Base-by-base conservation (phyloP, 1,284 basidiomycete species). In the Sporisorium reilianum region DNA sequence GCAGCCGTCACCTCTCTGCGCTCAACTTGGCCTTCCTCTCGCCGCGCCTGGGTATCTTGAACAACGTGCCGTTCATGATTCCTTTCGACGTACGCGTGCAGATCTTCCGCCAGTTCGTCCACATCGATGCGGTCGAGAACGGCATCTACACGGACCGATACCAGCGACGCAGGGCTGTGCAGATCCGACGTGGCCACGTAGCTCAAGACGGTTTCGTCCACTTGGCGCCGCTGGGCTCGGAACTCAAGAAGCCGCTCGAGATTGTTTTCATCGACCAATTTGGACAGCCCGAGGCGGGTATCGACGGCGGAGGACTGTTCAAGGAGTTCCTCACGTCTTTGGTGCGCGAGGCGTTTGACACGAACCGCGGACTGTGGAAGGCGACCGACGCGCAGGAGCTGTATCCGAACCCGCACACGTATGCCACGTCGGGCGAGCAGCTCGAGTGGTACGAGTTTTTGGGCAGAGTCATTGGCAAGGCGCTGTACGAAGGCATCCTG, bases 221-320 rank as follows among this genome's bases (percentile, higher is more conserved):
- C 57, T 88, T 99, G 25, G 89, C 88, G 23, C 84, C 85, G 0
- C 83, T 88, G 3, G 93, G 93, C 1, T 87, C 89, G 3, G 89
- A 91, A 74, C 85, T 98, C 80, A 95, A 95, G 86, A 88, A 88
- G 32, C 89, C 90, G 10, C 88, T 99, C 23, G 89, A 92, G 81
- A 98, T 99, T 80, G 89, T 89, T 11, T 99, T 99, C 83, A 88
- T 97, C 32, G 94, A 98, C 86, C 90, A 94, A 86, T 96, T 90
- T 72, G 94, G 93, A 11, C 87, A 91, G 64, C 89, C 89, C 75
- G 94, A 95, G 90, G 91, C 91, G 30, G 94, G 94, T 0, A 95
- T 96, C 34, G 95, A 99, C 79, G 96, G 96, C 1, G 95, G 97
- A 3, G 96, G 97, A 0, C 90, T 99, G 9, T 98, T 97, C 87